Base-by-base conservation (phyloP, 2,329 filamentous ascomycete species). In the Aureobasidium sp. region DNA sequence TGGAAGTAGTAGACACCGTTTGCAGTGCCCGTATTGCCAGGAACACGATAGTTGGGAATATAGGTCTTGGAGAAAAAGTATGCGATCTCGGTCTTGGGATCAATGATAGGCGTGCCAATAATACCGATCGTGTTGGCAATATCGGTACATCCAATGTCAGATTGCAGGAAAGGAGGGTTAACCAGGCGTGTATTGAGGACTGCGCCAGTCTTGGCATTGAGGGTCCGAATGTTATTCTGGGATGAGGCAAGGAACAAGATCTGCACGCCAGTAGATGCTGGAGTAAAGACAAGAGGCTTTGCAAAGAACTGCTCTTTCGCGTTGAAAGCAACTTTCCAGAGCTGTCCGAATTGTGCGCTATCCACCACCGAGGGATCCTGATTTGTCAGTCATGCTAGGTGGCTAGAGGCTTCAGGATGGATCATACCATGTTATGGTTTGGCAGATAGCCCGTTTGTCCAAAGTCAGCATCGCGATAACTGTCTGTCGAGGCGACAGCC, bases 111-210 rank as follows among this genome's bases (percentile, higher is more conserved):
- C 5, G 56, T 64, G 55, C 51, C 70, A 2, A 69, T 75, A 19
- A 77, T 65, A 6, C 74, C 74, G 12, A 75, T 66, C 11, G 66
- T 68, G 16, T 74, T 71, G 8, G 73, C 71, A 34, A 79, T 72
- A 54, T 77, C 76, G 27, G 69, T 70, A 56, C 76, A 79, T 10
- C 72, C 69, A 34, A 78, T 64, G 53, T 79, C 76, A 5, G 70
- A 70, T 7, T 74, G 69, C 24, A 77, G 61, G 57, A 79, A 79
- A 2, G 76, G 76, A 17, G 74, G 70, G 45, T 71, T 61, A 6
- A 74, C 62, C 30, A 66, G 67, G 7, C 71, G 65, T 40, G 62
- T 63, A 12, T 63, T 64, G 39, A 74, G 44, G 3, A 70, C 55
- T n/a, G 60, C 64, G 12, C 72, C 72, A 29, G 69, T 73, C 27